These are phyloP conservation scores for Teunomyces tritomae DNA, from an alignment of 805 yeast species.

Conservation along the genomic window DNA sequence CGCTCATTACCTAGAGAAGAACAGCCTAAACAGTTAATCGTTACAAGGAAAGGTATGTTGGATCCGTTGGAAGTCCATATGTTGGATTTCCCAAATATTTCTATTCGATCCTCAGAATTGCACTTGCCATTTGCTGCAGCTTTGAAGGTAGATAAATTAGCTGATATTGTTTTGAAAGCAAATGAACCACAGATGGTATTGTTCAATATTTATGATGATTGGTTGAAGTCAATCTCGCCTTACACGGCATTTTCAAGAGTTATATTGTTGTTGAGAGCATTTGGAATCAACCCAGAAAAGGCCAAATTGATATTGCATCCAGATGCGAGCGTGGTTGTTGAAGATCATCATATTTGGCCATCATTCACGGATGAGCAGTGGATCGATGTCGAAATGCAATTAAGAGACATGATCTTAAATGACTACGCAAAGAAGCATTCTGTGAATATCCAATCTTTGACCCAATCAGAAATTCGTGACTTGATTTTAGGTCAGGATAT, in stretches of 20 bases:
- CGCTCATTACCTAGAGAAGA: slow-evolving; percentile 89
- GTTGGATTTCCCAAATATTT: slow-evolving; percentile 92
- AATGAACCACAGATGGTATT: slow-evolving; percentile 91
- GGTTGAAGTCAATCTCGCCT: slow-evolving; percentile 80
- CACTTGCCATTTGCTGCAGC: slow-evolving; percentile 88
- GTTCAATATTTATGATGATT: slow-evolving; percentile 90
- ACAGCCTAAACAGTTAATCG: slow-evolving; percentile 90
- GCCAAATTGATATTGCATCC: slow-evolving; percentile 75
- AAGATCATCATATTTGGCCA: slow-evolving; percentile 92
- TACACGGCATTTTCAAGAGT: slow-evolving; percentile 93
- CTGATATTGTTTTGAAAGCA: slow-evolving; percentile 77
- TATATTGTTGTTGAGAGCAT: slow-evolving; percentile 75
- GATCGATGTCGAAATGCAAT: slow-evolving; percentile 82
- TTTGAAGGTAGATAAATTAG: slow-evolving; percentile 73
- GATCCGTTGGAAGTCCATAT: slow-evolving; percentile 97
- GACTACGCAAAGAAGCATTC: slow-evolving; percentile 85
- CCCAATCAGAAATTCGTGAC: slow-evolving; percentile 92
- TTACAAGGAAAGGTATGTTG: slow-evolving; percentile 83
- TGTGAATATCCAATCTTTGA: slow-evolving; percentile 80
- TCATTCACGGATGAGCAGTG: slow-evolving; percentile 84
- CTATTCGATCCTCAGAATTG: slow-evolving; percentile 85
- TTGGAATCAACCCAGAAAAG: slow-evolving; percentile 73
- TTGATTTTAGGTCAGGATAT: slow-evolving; percentile 92
- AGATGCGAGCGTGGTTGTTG: slow-evolving; percentile 64
- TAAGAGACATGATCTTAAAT: slow-evolving; percentile 80